Percentiles rank a stretch among this genome's conserved stretches.
Evolutionary conservation across 768 basidiomycete genomes (phyloP).

Genomic region (Lactarius quietus): DNA sequence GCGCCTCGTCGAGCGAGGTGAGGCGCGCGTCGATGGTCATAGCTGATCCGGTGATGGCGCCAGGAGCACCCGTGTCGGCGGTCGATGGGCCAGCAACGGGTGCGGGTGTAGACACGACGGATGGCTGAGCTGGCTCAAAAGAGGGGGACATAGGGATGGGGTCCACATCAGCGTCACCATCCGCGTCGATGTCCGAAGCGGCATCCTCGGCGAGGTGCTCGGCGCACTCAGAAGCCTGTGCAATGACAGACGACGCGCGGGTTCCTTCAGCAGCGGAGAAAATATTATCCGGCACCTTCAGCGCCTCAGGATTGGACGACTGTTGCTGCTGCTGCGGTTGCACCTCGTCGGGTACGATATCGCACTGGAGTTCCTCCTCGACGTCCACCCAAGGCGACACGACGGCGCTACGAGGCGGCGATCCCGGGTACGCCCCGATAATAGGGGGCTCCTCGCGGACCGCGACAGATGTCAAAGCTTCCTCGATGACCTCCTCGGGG

Average conservation of each 20-base stretch:
- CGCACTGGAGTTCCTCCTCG: background rate
- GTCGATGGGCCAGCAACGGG: background rate
- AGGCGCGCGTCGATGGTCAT: constrained; percentile 17
- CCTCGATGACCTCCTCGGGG: constrained; percentile 9
- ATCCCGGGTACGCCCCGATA: constrained; percentile 44
- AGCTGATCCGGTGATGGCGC: background rate
- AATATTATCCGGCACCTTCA: background rate
- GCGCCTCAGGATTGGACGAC: background rate
- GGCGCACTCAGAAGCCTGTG: constrained; percentile 19
- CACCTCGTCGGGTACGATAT: background rate
- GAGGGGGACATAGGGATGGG: background rate
- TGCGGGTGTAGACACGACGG: background rate
- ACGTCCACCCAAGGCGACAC: constrained; percentile 14
- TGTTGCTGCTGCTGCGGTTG: background rate
- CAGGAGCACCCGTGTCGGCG: constrained; percentile 5
- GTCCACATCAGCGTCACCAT: constrained; percentile 20
- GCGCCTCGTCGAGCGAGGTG: constrained; percentile 24
- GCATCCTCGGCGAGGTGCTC: constrained; percentile 17
- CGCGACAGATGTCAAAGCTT: constrained; percentile 10
- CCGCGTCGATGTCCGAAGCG: constrained; percentile 19
- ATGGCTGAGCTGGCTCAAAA: background rate
- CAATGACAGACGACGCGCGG: constrained; percentile 12
- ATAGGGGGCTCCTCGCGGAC: constrained; percentile 36
- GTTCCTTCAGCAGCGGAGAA: background rate
- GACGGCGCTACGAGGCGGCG: constrained; percentile 35